Evolutionary conservation across 2,329 filamentous ascomycete genomes (phyloP).

Genomic region (Aspergillus pseudoglaucus): DNA sequence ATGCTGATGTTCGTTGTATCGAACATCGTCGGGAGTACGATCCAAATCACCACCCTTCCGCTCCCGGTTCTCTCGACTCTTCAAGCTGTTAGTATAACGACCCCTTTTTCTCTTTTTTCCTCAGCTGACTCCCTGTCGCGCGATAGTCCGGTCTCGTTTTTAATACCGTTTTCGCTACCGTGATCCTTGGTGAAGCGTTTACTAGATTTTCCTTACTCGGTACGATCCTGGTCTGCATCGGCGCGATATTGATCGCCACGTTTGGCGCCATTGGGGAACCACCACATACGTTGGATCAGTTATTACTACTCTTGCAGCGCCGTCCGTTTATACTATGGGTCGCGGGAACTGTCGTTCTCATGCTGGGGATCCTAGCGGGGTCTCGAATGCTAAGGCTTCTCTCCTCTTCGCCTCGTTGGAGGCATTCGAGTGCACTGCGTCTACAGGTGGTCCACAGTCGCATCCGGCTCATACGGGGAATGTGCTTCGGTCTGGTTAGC

Average conservation of each 20-base stretch:
- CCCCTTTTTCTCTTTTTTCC: background rate
- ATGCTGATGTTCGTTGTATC: constrained; percentile 97
- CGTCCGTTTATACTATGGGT: constrained; percentile 84
- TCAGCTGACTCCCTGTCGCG: background rate
- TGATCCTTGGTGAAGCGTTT: constrained; percentile 89
- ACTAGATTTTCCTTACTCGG: constrained; percentile 88
- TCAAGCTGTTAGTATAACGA: constrained; percentile 57
- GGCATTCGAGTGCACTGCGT: constrained; percentile 32
- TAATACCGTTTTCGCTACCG: constrained; percentile 93
- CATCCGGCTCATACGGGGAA: constrained; percentile 69
- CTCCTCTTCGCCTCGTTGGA: constrained; percentile 25
- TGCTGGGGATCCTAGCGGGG: constrained; percentile 59
- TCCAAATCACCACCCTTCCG: constrained; percentile 94
- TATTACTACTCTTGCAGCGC: constrained; percentile 67
- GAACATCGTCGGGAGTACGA: constrained; percentile 88
- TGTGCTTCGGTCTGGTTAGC: constrained; percentile 83
- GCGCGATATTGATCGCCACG: constrained; percentile 84
- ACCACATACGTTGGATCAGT: constrained; percentile 76
- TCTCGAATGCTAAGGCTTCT: constrained; percentile 42
- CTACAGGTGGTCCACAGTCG: constrained; percentile 47
- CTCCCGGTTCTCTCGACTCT: constrained; percentile 90
- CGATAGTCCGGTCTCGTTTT: constrained; percentile 79
- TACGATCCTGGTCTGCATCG: constrained; percentile 77
- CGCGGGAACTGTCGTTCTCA: constrained; percentile 67
- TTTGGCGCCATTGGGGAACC: constrained; percentile 94